Evolutionary conservation across 2,329 filamentous ascomycete species (phyloP).

Genomic region (Graphium sp.): DNA sequence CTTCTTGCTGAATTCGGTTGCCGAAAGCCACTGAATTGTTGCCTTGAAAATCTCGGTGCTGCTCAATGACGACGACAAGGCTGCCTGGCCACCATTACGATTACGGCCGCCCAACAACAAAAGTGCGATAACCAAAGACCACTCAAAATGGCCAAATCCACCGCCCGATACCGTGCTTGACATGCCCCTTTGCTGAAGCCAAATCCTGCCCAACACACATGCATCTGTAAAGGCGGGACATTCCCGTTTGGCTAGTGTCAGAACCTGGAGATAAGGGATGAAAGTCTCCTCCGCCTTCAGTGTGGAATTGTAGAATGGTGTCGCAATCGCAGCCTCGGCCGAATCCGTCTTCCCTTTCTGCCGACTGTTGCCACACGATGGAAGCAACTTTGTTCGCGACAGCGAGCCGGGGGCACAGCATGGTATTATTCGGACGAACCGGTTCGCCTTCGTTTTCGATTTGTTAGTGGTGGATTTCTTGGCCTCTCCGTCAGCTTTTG

Average conservation of each 20-base stretch:
- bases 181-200: slow-evolving; percentile 80
- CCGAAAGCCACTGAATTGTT: slow-evolving; percentile 69
- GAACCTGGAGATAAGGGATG: slow-evolving; percentile 55
- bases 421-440: slow-evolving; percentile 60
- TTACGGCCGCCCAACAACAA: slow-evolving; percentile 61
- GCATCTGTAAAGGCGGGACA: slow-evolving; percentile 66
- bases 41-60: slow-evolving; percentile 93
- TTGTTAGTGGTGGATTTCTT: slow-evolving; percentile 10
- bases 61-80: slow-evolving; percentile 68
- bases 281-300: slow-evolving; percentile 63
- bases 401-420: slow-evolving; percentile 56
- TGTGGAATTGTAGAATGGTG: slow-evolving; percentile 80
- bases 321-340: slow-evolving; percentile 36
- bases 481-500: slow-evolving; percentile 6
- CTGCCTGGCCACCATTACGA: slow-evolving; percentile 32
- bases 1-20: slow-evolving; percentile 53
- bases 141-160: slow-evolving; percentile 89
- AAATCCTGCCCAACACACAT: slow-evolving; percentile 70
- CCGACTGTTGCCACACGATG: slow-evolving; percentile 53
- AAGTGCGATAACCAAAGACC: slow-evolving; percentile 64
- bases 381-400: slow-evolving; percentile 50
- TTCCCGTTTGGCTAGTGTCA: slow-evolving; percentile 52
- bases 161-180: slow-evolving; percentile 51
- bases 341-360: too few species aligned
- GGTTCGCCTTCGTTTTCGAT: slow-evolving; percentile 18